phyloP scores from a whole-genome alignment of 352 stramenopile genomes.

The Pythium sp. region DNA sequence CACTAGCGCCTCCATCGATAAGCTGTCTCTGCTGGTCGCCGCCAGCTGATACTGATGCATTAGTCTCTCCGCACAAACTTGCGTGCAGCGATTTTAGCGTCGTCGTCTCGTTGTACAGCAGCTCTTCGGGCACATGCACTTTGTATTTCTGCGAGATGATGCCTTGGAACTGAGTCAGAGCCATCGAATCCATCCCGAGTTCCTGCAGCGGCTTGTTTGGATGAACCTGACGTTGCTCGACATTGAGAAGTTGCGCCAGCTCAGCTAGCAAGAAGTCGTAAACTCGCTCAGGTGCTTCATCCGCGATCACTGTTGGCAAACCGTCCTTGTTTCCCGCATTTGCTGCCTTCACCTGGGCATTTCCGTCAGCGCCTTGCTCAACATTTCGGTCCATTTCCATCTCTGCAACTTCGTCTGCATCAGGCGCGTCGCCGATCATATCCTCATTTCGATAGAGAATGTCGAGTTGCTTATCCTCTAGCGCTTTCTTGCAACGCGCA shows the following conservation, averaged over 20 bases:
- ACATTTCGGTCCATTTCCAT: constrained; percentile 30
- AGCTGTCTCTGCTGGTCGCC: constrained; percentile 25
- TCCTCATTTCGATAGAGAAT: constrained; percentile 82
- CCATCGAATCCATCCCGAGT: constrained; percentile 92
- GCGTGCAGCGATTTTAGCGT: constrained; percentile 83
- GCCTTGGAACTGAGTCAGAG: constrained; percentile 94
- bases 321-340: constrained; percentile 21
- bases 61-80: constrained; percentile 44
- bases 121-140: constrained; percentile 90
- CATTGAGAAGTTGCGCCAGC: constrained; percentile 57
- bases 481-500: constrained; percentile 74
- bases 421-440: constrained; percentile 51
- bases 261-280: constrained; percentile 55
- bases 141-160: constrained; percentile 89
- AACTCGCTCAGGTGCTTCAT: constrained; percentile 49
- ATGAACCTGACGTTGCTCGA: constrained; percentile 46
- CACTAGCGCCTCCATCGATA: constrained; percentile 16
- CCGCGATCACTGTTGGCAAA: constrained; percentile 48
- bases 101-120: constrained; percentile 90
- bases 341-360: neutral
- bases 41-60: constrained; percentile 7
- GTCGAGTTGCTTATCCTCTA: constrained; percentile 56
- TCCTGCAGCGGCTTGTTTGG: constrained; percentile 61
- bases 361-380: constrained; percentile 24
- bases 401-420: constrained; percentile 30